phyloP scores from a whole-genome alignment of 2,329 filamentous ascomycete species.

The Alternaria sp. region DNA sequence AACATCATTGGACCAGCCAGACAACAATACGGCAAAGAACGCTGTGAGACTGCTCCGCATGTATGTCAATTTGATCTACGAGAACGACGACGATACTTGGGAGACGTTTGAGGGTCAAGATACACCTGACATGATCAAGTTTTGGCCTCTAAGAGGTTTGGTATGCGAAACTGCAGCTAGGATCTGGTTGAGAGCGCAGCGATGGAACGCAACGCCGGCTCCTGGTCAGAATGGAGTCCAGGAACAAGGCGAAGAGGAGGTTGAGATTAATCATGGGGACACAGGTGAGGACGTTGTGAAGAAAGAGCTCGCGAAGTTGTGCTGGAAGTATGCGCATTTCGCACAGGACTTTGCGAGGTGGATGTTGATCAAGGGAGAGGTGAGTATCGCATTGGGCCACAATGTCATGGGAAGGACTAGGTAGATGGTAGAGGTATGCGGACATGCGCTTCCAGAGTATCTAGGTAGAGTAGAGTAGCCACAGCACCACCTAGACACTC shows the following conservation, averaged over 20 bases:
- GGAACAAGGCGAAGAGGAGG: background rate
- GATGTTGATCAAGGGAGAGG: background rate
- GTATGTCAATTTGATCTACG: background rate
- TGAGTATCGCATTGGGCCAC: background rate
- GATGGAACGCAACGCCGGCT: background rate
- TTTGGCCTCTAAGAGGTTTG: background rate
- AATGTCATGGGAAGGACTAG: background rate
- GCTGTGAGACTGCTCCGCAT: background rate
- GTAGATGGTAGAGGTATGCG: background rate
- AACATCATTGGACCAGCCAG: background rate
- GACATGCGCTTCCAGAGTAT: background rate
- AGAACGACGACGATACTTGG: background rate
- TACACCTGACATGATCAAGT: background rate
- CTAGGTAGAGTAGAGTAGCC: background rate
- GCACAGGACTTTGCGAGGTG: background rate
- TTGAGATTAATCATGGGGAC: background rate
- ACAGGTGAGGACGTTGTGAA: background rate
- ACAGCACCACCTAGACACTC: background rate
- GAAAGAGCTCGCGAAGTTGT: background rate
- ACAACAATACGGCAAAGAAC: background rate
- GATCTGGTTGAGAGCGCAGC: background rate
- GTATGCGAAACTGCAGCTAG: background rate
- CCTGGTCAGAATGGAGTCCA: background rate
- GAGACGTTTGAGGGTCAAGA: background rate
- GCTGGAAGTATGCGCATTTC: background rate